Base-by-base conservation (phyloP, 1,284 basidiomycete species). In the Volvariella volvacea region DNA sequence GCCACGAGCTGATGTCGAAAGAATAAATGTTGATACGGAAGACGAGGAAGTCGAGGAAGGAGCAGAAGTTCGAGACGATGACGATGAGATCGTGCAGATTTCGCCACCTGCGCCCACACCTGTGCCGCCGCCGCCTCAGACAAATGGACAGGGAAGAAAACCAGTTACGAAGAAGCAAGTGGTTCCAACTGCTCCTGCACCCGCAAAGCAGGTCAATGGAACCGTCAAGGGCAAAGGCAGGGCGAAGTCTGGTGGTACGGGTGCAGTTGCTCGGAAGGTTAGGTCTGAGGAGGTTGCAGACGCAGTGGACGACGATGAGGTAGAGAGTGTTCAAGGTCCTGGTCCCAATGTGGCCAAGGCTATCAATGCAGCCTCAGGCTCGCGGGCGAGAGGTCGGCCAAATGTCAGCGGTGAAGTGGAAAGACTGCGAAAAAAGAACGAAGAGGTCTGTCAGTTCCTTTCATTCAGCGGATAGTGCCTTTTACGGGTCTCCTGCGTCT, bases 171-270 rank as follows among this genome's bases (percentile, higher is more conserved):
- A 28, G 12, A 28, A 28, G 12, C 12, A 6, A 28, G 25, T n/a
- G n/a, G n/a, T n/a, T n/a, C n/a, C 25, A 6, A 28, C 6, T 6
- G 25, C 6, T 12, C 6, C 12, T 28, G 12, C 25, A 12, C 46
- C 25, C n/a, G 48, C 34, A 19, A 46, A 51, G 22, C 50, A 50
- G 46, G 55, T 51, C 12, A 45, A 52, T 22, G 47, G 41, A 28
- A 28, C 48, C 21, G 52, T 49, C 20, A 66, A 64, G 43, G 59
- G 49, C n/a, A 68, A 65, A 53, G 61, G 56, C 20, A 67, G 66
- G 46, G 57, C 57, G 38, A 65, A 55, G 51, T 52, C 48, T 20
- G 15, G 6, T 8, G 20, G 45, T 47, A 10, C 47, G 54, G 22
- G 36, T 22, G 22, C 52, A 49, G 22, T 6, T 6, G 12, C 12